Percentiles rank a stretch among this genome's conserved stretches.
These are phyloP conservation scores for Flagelloscypha sp. DNA, from an alignment of 768 basidiomycete genomes.

Conservation along the genomic window DNA sequence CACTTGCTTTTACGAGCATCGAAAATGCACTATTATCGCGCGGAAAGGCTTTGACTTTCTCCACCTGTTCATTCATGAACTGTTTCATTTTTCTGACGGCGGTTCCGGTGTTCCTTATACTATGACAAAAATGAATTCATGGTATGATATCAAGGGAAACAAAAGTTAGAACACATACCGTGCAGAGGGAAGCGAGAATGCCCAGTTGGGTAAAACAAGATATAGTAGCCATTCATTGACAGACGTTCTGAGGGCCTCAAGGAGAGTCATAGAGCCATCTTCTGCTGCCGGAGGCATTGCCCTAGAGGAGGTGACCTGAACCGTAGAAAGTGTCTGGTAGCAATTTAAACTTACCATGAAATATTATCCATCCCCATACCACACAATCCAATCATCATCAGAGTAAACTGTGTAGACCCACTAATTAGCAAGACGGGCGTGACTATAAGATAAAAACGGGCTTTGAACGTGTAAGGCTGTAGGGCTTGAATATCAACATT, in stretches of 20 bases:
- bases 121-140: constrained; percentile 5
- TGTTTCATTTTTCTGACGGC: constrained; percentile 16
- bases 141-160: not conserved
- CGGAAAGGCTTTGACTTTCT: constrained; percentile 21
- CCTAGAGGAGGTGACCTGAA: constrained; percentile 5
- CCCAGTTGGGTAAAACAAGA: not conserved
- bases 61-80: constrained; percentile 33
- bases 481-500: constrained; percentile 20
- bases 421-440: not conserved
- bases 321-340: not conserved
- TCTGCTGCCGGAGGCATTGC: constrained; percentile 24
- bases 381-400: constrained; percentile 36
- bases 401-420: constrained; percentile 24
- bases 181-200: not conserved
- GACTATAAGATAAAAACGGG: constrained; percentile 4
- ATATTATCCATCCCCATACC: constrained; percentile 28
- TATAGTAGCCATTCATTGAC: constrained; percentile 13
- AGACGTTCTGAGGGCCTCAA: constrained; percentile 28
- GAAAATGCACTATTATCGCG: constrained; percentile 28
- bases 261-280: constrained; percentile 30
- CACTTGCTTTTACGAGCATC: constrained; percentile 37
- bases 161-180: not conserved
- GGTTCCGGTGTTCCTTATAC: constrained; percentile 18
- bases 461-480: constrained; percentile 30
- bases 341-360: constrained; percentile 20